Base-by-base conservation (phyloP, 148 eudicot species). In the Beta vulgaris region DNA sequence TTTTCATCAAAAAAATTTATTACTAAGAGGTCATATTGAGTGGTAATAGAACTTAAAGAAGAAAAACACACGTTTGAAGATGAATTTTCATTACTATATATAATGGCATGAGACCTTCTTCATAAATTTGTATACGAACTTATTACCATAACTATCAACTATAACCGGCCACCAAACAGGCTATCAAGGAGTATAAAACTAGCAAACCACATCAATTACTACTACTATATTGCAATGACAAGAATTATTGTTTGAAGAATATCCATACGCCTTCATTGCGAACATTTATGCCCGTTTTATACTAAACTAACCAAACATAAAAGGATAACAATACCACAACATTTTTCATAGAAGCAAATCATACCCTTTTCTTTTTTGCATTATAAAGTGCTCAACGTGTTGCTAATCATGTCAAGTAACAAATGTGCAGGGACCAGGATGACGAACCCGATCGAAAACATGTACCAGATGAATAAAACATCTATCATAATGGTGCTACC, bases 401-500 rank as follows among this genome's bases (percentile, higher is more conserved):
- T 42, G 18, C 31, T 67, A 42, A 42, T 26, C 25, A 39, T 29
- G 21, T 28, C 7, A 54, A 54, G 7, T 54, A 54, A 54, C 59
- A n/a, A 23, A 48, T 48, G 53, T 51, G 57, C 57, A 51, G 57
- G 57, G 9, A 3, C 8, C 74, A 71, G 74, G 74, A 15, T 40
- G 40, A 60, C 60, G 57, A 31, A 72, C 35, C 6, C 34, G 68
- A 60, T 51, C 7, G 1, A 14, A n/a, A n/a, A n/a, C n/a, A n/a
- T 39, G 34, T 25, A 28, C 66, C 12, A 26, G 51, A 60, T 18
- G 73, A 55, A 60, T 42, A 59, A 12, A 8, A 59, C 15, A 3
- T 37, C 36, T 73, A 26, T 60, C 23, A 51, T 51, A 73, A 14
- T 73, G 76, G 54, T 26, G 67, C 51, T 42, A 19, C 15, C 48